Conservation (phyloP, 164 flowering plant species). For the Vitis vinifera region ASM3070453v1 NC_081818.1:1738001-1738500, state of each 20-base stretch:
- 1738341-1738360: slow-evolving; percentile 9
- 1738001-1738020: slow-evolving; percentile 17
- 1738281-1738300: slow-evolving; percentile 17
- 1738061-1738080: slow-evolving; percentile 14
- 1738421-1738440: slow-evolving; percentile 11
- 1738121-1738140: slow-evolving; percentile 1
- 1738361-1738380: slow-evolving; percentile 6
- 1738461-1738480: slow-evolving; percentile 17
- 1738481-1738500: slow-evolving; percentile 14
- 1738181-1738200: slow-evolving; percentile 8
- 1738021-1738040: slow-evolving; percentile 30
- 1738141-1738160: neutral
- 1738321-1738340: slow-evolving; percentile 19
- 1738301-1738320: slow-evolving; percentile 16
- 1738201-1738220: neutral
- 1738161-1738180: slow-evolving; percentile 8
- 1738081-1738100: slow-evolving; percentile 12
- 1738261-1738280: slow-evolving; percentile 22
- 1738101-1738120: slow-evolving; percentile 20
- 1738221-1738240: neutral
- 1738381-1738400: slow-evolving; percentile 50
- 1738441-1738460: slow-evolving; percentile 19
- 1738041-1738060: slow-evolving; percentile 18
- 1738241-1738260: slow-evolving; percentile 2
- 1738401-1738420: slow-evolving; percentile 31